phyloP scores from a whole-genome alignment of 2,329 filamentous ascomycete genomes.

The Colletotrichum tofieldiae region DNA sequence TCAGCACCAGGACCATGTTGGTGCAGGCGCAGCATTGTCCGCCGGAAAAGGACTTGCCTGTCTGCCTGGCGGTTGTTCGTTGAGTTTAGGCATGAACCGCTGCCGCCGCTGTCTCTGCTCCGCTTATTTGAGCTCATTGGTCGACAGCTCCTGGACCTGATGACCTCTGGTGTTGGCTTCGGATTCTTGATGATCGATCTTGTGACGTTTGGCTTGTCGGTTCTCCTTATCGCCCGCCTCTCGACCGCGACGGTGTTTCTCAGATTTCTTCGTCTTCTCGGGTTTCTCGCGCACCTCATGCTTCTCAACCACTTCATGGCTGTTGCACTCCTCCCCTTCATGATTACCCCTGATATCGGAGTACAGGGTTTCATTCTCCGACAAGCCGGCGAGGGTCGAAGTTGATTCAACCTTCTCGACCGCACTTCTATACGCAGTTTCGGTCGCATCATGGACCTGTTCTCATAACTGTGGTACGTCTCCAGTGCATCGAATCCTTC shows the following conservation, averaged over 20 bases:
- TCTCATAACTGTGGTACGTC: no score
- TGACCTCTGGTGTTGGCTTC: background rate
- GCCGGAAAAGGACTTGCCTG: background rate
- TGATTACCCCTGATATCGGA: background rate
- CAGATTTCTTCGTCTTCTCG: no score
- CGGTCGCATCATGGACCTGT: background rate
- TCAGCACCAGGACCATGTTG: background rate
- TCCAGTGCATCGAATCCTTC: fast-evolving
- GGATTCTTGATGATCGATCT: background rate
- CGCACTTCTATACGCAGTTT: background rate
- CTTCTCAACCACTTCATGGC: background rate
- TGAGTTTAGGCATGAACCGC: background rate
- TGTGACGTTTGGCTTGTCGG: background rate
- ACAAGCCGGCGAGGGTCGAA: background rate
- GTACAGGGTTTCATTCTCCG: background rate
- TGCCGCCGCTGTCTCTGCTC: background rate
- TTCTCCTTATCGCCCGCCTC: background rate
- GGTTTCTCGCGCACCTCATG: background rate
- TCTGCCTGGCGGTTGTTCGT: background rate
- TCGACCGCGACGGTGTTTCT: background rate
- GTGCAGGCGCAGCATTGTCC: background rate
- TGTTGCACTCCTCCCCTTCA: background rate
- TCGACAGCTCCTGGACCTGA: background rate
- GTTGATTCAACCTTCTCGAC: background rate
- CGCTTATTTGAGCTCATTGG: background rate